A percentile compares a stretch with the other conserved stretches of the same genome.
phyloP scores from a whole-genome alignment of 371 early-diverging fungal species.

The Apophysomyces elegans region DNA sequence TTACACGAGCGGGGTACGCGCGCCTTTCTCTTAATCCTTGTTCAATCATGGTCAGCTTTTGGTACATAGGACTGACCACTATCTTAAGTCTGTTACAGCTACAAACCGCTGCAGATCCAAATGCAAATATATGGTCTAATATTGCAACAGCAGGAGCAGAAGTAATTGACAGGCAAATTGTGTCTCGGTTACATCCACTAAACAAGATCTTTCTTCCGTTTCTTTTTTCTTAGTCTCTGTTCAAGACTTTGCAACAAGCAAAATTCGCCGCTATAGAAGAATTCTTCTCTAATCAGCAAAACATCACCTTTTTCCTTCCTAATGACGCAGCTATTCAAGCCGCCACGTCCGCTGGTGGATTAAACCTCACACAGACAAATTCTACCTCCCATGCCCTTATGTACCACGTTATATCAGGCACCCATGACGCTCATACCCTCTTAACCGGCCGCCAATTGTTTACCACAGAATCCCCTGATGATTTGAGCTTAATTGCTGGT shows the following conservation, averaged over 20 bases:
- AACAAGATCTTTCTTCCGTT: neutral
- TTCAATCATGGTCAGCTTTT: neutral
- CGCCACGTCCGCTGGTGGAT: slow-evolving; percentile 1
- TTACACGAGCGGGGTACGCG: neutral
- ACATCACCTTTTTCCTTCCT: slow-evolving; percentile 19
- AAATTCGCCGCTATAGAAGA: slow-evolving; percentile 3
- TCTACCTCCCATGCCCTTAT: slow-evolving; percentile 17
- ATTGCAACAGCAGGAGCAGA: slow-evolving; percentile 1
- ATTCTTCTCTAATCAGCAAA: neutral
- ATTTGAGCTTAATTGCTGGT: slow-evolving; percentile 16
- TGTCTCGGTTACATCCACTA: neutral
- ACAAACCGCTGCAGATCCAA: neutral
- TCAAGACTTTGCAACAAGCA: neutral
- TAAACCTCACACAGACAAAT: slow-evolving; percentile 21
- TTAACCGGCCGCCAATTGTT: slow-evolving; percentile 1
- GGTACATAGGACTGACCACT: neutral
- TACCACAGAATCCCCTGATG: slow-evolving; percentile 11
- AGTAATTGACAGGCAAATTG: slow-evolving; percentile 3
- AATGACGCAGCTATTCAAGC: slow-evolving; percentile 13
- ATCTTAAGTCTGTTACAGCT: neutral
- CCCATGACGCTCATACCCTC: slow-evolving; percentile 9
- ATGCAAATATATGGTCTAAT: neutral
- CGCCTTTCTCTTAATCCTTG: slow-evolving; percentile 1
- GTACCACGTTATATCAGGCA: slow-evolving; percentile 18
- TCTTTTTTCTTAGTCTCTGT: neutral